A percentile compares a stretch with the other conserved stretches of the same genome.
Evolutionary conservation across 2,329 filamentous ascomycete genomes (phyloP).

Genomic region (Alternaria panax): DNA sequence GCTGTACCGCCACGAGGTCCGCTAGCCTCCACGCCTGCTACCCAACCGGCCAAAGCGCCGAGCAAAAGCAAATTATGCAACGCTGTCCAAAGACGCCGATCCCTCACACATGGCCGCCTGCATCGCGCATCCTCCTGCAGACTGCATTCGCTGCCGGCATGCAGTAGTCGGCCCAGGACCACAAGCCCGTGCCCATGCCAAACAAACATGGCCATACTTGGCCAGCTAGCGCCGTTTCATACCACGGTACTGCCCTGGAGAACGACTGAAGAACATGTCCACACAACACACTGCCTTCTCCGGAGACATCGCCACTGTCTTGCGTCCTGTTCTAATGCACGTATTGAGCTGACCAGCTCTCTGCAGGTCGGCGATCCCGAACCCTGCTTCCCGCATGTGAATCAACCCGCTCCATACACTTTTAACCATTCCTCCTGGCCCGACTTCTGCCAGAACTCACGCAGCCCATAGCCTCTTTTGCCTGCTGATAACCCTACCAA

Average conservation of each 20-base stretch:
- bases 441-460: constrained; percentile 7
- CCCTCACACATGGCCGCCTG: constrained; percentile 17
- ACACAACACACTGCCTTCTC: neutral
- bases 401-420: neutral
- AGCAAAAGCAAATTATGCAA: constrained; percentile 16
- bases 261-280: neutral
- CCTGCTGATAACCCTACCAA: constrained; percentile 3
- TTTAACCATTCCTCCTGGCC: neutral
- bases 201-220: constrained; percentile 1
- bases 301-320: neutral
- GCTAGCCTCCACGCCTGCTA: constrained; percentile 22
- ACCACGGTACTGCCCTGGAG: neutral
- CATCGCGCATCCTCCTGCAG: constrained; percentile 12
- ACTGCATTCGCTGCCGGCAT: constrained; percentile 10
- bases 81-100: constrained; percentile 8
- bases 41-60: constrained; percentile 35
- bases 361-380: neutral
- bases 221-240: neutral
- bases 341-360: neutral
- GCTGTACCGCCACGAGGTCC: constrained; percentile 41
- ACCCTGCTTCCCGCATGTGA: neutral
- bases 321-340: neutral
- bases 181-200: constrained; percentile 6
- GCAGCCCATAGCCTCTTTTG: constrained; percentile 7
- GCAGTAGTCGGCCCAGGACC: neutral